phyloP scores from a whole-genome alignment of 139 green algal species.

The Gonium pectorale region DNA sequence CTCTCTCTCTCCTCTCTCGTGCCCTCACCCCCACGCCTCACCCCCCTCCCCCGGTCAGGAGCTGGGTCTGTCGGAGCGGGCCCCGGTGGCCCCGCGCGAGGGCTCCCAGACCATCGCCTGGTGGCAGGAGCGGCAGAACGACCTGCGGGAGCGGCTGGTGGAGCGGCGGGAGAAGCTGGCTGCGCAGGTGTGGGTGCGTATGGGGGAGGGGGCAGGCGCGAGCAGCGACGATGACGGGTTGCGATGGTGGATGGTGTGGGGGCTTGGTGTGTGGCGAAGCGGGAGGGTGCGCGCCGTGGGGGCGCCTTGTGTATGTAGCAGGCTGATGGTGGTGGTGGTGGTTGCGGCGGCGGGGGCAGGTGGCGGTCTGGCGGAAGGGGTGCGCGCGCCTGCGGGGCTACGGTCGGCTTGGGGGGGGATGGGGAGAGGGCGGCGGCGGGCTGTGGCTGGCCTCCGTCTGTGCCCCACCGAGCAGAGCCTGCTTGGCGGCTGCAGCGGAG shows the following conservation, averaged over 20 bases:
- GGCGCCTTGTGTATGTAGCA: too few species aligned
- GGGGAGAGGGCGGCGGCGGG: too few species aligned
- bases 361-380: too few species aligned
- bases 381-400: too few species aligned
- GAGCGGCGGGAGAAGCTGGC: conserved; percentile 20
- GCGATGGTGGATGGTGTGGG: not conserved
- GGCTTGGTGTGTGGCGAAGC: not conserved
- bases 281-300: too few species aligned
- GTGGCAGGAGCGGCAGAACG: conserved; percentile 80
- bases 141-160: not conserved
- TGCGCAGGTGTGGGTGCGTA: not conserved
- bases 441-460: too few species aligned
- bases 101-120: conserved; percentile 80
- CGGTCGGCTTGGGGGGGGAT: too few species aligned
- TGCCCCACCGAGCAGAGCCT: too few species aligned
- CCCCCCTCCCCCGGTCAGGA: conserved; percentile 31
- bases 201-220: too few species aligned
- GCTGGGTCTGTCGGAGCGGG: conserved; percentile 50
- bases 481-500: too few species aligned
- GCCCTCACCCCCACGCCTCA: not conserved
- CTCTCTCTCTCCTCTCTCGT: not conserved
- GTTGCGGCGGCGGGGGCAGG: too few species aligned
- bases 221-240: not conserved
- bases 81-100: conserved; percentile 40
- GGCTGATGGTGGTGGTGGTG: too few species aligned